phyloP scores from a whole-genome alignment of 257 asterid species.

The Coffea eugenioides region DNA sequence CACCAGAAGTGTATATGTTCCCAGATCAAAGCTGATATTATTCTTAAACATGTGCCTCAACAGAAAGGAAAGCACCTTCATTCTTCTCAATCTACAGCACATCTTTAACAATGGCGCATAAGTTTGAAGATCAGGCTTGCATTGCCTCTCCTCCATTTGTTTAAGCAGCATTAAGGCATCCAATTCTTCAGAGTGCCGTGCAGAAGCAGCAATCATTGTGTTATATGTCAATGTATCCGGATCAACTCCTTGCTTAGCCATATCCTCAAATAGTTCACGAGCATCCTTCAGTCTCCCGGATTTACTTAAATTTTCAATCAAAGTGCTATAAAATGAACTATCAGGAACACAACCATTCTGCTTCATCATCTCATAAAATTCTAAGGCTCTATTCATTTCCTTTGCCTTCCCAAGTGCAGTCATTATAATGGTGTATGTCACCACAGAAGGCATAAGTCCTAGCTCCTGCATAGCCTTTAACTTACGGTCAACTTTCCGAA shows the following conservation, averaged over 20 bases:
- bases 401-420: constrained; percentile 61
- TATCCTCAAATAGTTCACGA: constrained; percentile 66
- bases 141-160: constrained; percentile 59
- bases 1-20: constrained; percentile 63
- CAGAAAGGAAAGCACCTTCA: constrained; percentile 78
- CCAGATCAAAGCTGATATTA: constrained; percentile 62
- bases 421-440: constrained; percentile 62
- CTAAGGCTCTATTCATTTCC: constrained; percentile 62
- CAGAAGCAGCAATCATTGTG: constrained; percentile 52
- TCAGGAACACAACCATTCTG: constrained; percentile 54
- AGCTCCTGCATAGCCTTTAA: constrained; percentile 59
- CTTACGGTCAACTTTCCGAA: constrained; percentile 59
- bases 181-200: constrained; percentile 58
- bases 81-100: constrained; percentile 78
- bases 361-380: constrained; percentile 72
- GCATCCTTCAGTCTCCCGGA: constrained; percentile 77
- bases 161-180: constrained; percentile 62
- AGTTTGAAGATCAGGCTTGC: constrained; percentile 67
- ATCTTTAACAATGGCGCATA: constrained; percentile 74
- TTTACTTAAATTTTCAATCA: constrained; percentile 52
- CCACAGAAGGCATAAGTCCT: constrained; percentile 51
- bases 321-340: constrained; percentile 49
- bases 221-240: constrained; percentile 54
- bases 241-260: constrained; percentile 66
- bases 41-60: constrained; percentile 76